Percentiles rank a stretch among this genome's conserved stretches.
Evolutionary conservation across 352 stramenopile genomes (phyloP).

Genomic region (Pythium insidiosum): DNA sequence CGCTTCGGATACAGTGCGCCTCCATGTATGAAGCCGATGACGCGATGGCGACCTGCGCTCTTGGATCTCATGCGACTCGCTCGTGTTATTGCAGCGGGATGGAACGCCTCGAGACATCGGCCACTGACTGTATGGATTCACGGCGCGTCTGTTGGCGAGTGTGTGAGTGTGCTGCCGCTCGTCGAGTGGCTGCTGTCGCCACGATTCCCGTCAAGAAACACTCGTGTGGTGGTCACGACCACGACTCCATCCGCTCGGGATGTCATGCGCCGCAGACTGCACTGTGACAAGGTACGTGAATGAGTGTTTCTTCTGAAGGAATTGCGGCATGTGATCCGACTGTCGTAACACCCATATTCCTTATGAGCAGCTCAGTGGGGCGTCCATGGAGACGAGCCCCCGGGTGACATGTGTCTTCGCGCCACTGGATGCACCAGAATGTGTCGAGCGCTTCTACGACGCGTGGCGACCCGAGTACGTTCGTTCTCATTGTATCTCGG

Average conservation of each 20-base stretch:
- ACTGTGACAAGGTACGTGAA: not conserved
- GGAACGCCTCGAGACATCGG: not conserved
- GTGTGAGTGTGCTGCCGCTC: slow-evolving; percentile 52
- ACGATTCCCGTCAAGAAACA: slow-evolving; percentile 4
- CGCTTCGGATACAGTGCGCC: slow-evolving; percentile 36
- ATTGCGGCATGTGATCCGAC: no score
- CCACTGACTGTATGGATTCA: slow-evolving; percentile 47
- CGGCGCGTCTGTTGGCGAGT: slow-evolving; percentile 66
- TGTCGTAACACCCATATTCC: no score
- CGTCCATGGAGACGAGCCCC: slow-evolving; percentile 9
- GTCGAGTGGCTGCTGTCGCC: slow-evolving; percentile 40
- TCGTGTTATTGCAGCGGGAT: not conserved
- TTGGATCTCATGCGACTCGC: not conserved
- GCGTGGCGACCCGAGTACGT: slow-evolving; percentile 45
- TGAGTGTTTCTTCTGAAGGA: no score
- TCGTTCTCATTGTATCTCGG: no score
- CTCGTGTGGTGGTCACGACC: slow-evolving; percentile 53
- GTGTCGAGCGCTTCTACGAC: slow-evolving; percentile 54
- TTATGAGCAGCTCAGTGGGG: no score
- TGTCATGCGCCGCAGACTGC: slow-evolving; percentile 23
- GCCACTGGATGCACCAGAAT: slow-evolving; percentile 45
- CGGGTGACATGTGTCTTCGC: slow-evolving; percentile 45
- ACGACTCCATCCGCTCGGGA: slow-evolving; percentile 50
- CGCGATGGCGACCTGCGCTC: not conserved
- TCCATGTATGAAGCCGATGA: slow-evolving; percentile 22